These are phyloP conservation scores for Pulveroboletus sp. DNA, from an alignment of 768 basidiomycete species.

Conservation along the genomic window DNA sequence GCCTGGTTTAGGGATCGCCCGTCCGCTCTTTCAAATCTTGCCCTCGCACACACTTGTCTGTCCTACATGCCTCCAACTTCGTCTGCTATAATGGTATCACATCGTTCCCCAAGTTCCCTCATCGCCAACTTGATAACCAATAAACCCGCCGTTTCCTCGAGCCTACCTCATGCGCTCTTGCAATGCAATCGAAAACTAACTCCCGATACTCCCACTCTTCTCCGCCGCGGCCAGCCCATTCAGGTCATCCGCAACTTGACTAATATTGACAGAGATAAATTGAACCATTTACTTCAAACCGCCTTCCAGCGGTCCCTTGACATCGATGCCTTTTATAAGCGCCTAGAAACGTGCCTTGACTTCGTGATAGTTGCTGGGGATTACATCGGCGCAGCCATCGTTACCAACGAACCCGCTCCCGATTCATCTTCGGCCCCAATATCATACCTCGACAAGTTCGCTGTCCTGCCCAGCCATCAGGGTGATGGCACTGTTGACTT, in stretches of 20 bases:
- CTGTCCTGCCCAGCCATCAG: constrained; percentile 90
- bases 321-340: constrained; percentile 69
- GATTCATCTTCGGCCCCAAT: constrained; percentile 44
- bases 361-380: constrained; percentile 94
- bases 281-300: constrained; percentile 82
- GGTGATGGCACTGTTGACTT: constrained; percentile 99
- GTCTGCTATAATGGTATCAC: constrained; percentile 95
- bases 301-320: constrained; percentile 80
- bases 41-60: constrained; percentile 83
- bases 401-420: constrained; percentile 63
- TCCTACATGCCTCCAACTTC: constrained; percentile 90
- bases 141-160: constrained; percentile 93
- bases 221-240: constrained; percentile 86
- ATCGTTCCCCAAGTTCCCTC: constrained; percentile 91
- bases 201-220: constrained; percentile 86
- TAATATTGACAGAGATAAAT: constrained; percentile 72
- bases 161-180: constrained; percentile 89
- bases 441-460: constrained; percentile 98
- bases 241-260: constrained; percentile 68
- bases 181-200: constrained; percentile 85
- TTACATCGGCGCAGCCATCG: constrained; percentile 92
- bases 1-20: constrained; percentile 79
- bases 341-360: constrained; percentile 76
- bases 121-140: constrained; percentile 98
- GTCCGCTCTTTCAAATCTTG: constrained; percentile 81